Conservation (phyloP, 352 stramenopile species). For the Plasmopara viticola region DNA sequence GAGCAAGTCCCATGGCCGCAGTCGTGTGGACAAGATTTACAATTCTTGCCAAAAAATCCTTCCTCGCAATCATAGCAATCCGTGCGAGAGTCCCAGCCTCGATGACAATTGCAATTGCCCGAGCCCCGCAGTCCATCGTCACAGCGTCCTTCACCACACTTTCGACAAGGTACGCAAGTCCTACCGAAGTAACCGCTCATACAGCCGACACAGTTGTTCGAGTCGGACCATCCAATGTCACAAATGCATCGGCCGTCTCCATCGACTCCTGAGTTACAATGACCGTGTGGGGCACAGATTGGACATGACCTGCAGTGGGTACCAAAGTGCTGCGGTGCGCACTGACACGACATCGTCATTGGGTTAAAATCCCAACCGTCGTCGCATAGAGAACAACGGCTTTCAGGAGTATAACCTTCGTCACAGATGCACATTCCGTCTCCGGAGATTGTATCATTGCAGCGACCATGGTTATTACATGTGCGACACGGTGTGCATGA, state of each 20-base stretch:
- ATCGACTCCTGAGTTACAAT: conserved; percentile 77
- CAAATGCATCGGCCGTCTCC: conserved; percentile 82
- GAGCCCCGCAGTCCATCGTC: conserved; percentile 71
- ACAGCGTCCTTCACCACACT: conserved; percentile 73
- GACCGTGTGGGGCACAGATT: conserved; percentile 78
- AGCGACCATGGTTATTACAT: conserved; percentile 79
- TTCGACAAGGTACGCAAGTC: conserved; percentile 61
- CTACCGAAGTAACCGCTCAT: conserved; percentile 78
- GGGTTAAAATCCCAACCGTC: conserved; percentile 86
- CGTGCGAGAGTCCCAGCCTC: conserved; percentile 58
- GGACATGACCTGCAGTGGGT: conserved; percentile 71
- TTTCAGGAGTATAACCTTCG: conserved; percentile 72
- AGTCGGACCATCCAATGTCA: conserved; percentile 79
- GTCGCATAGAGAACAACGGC: conserved; percentile 70
- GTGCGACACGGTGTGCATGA: conserved; percentile 72
- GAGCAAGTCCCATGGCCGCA: conserved; percentile 72
- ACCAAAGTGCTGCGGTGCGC: conserved; percentile 75
- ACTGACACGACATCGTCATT: conserved; percentile 83
- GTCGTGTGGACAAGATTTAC: conserved; percentile 52
- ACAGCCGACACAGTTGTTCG: conserved; percentile 84
- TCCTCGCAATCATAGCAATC: conserved; percentile 84
- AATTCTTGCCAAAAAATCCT: conserved; percentile 77
- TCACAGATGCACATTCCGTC: conserved; percentile 80
- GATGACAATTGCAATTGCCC: conserved; percentile 78
- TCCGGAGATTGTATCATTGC: conserved; percentile 58